Percentiles rank a stretch among this genome's conserved stretches.
Conservation (phyloP, 1,139 yeast genomes). For the Eremothecium sinecaudum region DNA sequence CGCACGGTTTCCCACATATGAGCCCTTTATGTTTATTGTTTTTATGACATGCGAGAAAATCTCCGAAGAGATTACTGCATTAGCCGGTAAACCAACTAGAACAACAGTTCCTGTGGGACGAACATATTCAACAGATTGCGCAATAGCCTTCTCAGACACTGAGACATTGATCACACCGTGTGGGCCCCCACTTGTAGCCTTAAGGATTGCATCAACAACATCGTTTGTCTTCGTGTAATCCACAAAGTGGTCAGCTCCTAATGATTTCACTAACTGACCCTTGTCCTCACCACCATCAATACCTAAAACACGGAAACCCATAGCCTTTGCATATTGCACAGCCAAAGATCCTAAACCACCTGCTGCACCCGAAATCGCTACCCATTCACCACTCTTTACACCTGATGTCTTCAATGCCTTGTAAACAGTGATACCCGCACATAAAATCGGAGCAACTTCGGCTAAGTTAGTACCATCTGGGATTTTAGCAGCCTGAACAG, state of each 20-base stretch:
- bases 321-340: constrained; percentile 53
- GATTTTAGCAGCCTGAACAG: constrained; percentile 54
- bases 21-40: constrained; percentile 49
- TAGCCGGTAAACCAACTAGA: constrained; percentile 56
- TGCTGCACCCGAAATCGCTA: constrained; percentile 56
- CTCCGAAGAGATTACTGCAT: constrained; percentile 45
- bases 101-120: constrained; percentile 55
- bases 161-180: constrained; percentile 57
- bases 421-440: constrained; percentile 64
- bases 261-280: constrained; percentile 39
- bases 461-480: constrained; percentile 52
- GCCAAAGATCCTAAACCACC: constrained; percentile 64
- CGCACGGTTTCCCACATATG: constrained; percentile 66
- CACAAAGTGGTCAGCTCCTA: constrained; percentile 51
- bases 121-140: constrained; percentile 47
- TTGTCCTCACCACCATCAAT: constrained; percentile 58
- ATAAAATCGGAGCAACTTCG: constrained; percentile 49
- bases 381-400: constrained; percentile 51
- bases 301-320: constrained; percentile 54
- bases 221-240: constrained; percentile 47
- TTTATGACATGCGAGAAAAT: constrained; percentile 51
- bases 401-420: constrained; percentile 56
- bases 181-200: constrained; percentile 51
- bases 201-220: constrained; percentile 40
- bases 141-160: constrained; percentile 48